Evolutionary conservation across 164 flowering plant genomes (phyloP).

Genomic region (Buxus sempervirens): DNA sequence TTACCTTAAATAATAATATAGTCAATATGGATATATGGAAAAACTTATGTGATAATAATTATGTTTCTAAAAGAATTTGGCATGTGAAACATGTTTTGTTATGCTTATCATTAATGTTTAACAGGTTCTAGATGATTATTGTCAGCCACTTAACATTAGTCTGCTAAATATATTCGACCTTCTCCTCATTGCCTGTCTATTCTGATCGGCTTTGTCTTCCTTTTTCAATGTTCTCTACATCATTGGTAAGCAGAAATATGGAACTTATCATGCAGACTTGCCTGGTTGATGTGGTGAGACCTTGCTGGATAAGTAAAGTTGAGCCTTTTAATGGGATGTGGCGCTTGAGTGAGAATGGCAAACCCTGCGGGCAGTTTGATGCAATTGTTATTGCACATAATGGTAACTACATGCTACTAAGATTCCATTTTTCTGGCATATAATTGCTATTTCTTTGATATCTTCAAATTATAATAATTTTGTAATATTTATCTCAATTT

Average conservation of each 20-base stretch:
- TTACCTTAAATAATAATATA: too few relatives aligned
- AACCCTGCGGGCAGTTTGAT: constrained; percentile 81
- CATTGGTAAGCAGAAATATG: constrained; percentile 11
- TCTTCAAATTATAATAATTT: not conserved
- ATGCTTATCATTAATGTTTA: not conserved
- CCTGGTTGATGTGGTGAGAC: constrained; percentile 70
- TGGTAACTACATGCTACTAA: constrained; percentile 37
- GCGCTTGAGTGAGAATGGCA: constrained; percentile 87
- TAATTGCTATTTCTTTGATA: not conserved
- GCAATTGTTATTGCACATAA: constrained; percentile 91
- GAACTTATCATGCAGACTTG: constrained; percentile 42
- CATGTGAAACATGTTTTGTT: not conserved
- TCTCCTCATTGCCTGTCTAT: not conserved
- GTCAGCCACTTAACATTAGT: not conserved
- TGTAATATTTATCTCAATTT: not conserved
- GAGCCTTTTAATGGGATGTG: constrained; percentile 94
- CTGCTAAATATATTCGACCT: not conserved
- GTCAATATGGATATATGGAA: not conserved
- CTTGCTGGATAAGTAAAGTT: constrained; percentile 89
- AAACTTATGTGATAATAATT: too few relatives aligned
- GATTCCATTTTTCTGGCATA: not conserved
- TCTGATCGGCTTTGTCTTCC: not conserved
- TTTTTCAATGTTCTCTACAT: not conserved
- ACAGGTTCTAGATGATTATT: not conserved
- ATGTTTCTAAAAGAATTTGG: not conserved